Evolutionary conservation across 495 filamentous ascomycete genomes (phyloP), one percentile per base, ranked within the genome.

Genomic region (Letharia columbiana): DNA sequence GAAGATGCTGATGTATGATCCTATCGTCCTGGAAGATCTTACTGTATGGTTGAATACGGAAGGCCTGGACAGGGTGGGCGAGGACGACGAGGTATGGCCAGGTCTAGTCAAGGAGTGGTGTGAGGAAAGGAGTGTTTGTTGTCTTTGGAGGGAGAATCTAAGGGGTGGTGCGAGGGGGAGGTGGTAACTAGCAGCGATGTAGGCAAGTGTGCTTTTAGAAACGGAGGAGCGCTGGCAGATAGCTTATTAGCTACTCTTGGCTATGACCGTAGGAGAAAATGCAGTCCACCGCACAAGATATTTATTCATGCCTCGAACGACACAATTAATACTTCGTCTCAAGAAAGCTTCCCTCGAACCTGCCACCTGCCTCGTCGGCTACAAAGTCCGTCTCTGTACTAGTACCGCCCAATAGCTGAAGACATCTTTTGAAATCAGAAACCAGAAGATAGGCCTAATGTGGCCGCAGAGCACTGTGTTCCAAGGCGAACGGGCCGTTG

Each of bases 1-100:
- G 78, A 93, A 91, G 74, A 96, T 98, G 58, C 80, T 98, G 23
- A 86, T 96, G 76, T 98, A 93, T 73, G 93, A 98, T 68, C 91
- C 95, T 1, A 88, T 98, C 49, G 80, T 94, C 1, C 73, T 97
- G 1, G 94, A 98, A 74, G 94, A 97, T 64, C 77, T 98, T 12
- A 81, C 92, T 8, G 77, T 75, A 3, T 98, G 91, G 91, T 74
- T 98, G 35, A 96, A 96, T 67, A 81, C 80, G 23, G 85, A 88
- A 42, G 87, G 86, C 7, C 70, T 95, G 45, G 78, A 77, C 11
- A 77, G 79, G 23, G 79, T 85, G 0, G 82, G 83, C 4, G 85
- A 85, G 67, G 86, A 91, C 69, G 81, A 83, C 5, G 86, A 92
- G 77, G 81, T 92, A 28, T 72, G 75, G 42, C 71, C 74, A 15